Base-by-base conservation (phyloP, 2,329 filamentous ascomycete species). In the Hypoxylon sp. region DNA sequence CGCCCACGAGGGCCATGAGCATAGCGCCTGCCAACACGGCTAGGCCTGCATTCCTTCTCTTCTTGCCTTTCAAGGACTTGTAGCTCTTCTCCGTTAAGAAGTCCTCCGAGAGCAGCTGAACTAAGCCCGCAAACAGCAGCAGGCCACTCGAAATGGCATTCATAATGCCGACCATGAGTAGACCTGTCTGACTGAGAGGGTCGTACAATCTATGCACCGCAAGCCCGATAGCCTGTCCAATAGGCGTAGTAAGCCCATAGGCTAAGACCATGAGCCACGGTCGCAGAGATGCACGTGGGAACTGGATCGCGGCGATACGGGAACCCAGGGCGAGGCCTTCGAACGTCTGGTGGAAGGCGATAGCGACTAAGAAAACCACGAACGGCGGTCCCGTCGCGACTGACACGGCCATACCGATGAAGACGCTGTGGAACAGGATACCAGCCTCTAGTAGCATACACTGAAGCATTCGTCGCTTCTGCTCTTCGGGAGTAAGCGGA, bases 241-340 rank as follows among this genome's bases (percentile, higher is more conserved):
- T 82, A 0, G 93, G 93, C 0, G 93, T 96, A 1, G 91, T 93
- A 62, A 86, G 83, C 18, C 91, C 91, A 72, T 93, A 93, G 1
- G 90, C 90, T 12, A 93, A 79, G 1, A 92, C 91, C 91, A 93
- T 93, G 7, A 93, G 82, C 91, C 91, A 96, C 0, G 96, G 95
- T 49, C 91, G 91, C 1, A 87, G 80, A 0, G 92, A 95, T 2
- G 85, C 85, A 18, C 85, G 85, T 0, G 91, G 87, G 73, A 97
- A 97, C 76, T 91, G 88, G 26, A 97, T 88, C 8, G 91, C 91
- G 0, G 93, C 91, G 72, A 97, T 97, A 61, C 93, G 91, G 44
- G 91, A 91, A 5, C 93, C 93, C 3, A 97, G 86, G 0, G 93
- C 93, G 12, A 97, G 88, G 1, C 93, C 93, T 80, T 97, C 93